A percentile compares a stretch with the other conserved stretches of the same genome.
phyloP scores from a whole-genome alignment of 257 asterid species.

The Mentha longifolia region DNA sequence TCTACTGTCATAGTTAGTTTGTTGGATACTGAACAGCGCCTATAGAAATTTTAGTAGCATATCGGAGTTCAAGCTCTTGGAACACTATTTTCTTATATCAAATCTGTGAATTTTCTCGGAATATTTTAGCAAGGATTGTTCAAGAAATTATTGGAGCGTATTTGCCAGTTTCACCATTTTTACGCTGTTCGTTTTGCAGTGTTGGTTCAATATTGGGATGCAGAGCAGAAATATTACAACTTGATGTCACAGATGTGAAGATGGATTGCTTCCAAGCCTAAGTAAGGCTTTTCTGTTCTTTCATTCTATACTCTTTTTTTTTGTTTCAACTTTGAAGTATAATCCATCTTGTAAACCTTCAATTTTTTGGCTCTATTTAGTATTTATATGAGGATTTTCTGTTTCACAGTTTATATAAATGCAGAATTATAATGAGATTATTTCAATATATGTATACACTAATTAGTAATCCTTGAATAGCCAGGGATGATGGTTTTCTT shows the following conservation, averaged over 20 bases:
- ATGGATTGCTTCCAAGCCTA: constrained; percentile 81
- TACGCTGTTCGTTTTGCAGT: constrained; percentile 49
- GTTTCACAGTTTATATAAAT: neutral
- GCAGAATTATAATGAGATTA: neutral
- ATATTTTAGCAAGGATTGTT: neutral
- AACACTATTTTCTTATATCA: neutral
- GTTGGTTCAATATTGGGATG: constrained; percentile 89
- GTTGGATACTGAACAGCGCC: neutral
- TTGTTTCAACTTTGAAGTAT: neutral
- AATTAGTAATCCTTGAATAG: too few species aligned
- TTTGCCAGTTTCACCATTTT: constrained; percentile 1
- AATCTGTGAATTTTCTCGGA: too few species aligned
- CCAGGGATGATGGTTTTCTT: too few species aligned
- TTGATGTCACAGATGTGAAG: constrained; percentile 96
- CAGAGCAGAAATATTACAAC: constrained; percentile 95
- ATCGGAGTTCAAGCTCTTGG: neutral
- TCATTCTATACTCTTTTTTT: neutral
- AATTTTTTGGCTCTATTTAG: neutral
- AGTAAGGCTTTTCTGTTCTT: neutral
- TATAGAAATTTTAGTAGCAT: neutral
- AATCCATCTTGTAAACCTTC: neutral
- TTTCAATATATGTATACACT: too few species aligned
- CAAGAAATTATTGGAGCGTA: neutral
- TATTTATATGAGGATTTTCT: neutral
- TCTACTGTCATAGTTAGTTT: neutral